These are phyloP conservation scores for Leccinum longicurvipes DNA, from an alignment of 768 basidiomycete genomes.

Conservation along the genomic window DNA sequence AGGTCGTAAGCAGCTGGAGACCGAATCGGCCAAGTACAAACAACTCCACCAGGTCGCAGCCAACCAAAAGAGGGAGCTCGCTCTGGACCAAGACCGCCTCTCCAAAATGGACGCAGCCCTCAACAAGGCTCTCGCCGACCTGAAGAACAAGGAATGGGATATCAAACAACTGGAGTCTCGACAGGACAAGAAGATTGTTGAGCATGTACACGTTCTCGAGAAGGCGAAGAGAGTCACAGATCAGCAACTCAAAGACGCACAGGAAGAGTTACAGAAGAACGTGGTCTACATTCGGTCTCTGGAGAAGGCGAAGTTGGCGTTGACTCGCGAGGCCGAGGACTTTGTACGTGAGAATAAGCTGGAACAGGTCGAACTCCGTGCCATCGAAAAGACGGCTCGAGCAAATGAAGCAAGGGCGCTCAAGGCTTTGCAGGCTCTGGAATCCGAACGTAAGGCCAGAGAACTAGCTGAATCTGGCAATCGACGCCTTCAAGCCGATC, in stretches of 20 bases:
- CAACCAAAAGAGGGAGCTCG: conserved; percentile 66
- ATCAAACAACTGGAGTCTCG: conserved; percentile 80
- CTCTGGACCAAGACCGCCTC: conserved; percentile 63
- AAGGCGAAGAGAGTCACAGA: conserved; percentile 95
- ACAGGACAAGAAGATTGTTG: conserved; percentile 97
- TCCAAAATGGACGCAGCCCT: conserved; percentile 75
- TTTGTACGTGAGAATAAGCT: conserved; percentile 67
- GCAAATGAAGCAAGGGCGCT: conserved; percentile 59
- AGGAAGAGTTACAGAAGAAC: conserved; percentile 72
- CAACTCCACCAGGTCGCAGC: conserved; percentile 68
- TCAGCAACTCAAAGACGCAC: conserved; percentile 80
- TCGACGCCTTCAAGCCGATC: conserved; percentile 57
- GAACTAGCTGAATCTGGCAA: conserved; percentile 64
- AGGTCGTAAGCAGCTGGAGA: conserved; percentile 66
- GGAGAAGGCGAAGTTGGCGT: conserved; percentile 72
- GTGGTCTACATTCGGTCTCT: conserved; percentile 78
- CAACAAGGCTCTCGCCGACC: conserved; percentile 73
- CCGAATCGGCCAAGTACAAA: conserved; percentile 66
- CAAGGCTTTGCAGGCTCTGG: conserved; percentile 55
- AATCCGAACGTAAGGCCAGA: conserved; percentile 63
- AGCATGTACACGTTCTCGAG: conserved; percentile 94
- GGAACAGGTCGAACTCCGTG: conserved; percentile 61
- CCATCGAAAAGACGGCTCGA: conserved; percentile 64
- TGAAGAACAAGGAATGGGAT: conserved; percentile 82
- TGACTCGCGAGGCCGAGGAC: conserved; percentile 83